Conservation (phyloP, 2,329 filamentous ascomycete species). For the Colletotrichum tropicale region DNA sequence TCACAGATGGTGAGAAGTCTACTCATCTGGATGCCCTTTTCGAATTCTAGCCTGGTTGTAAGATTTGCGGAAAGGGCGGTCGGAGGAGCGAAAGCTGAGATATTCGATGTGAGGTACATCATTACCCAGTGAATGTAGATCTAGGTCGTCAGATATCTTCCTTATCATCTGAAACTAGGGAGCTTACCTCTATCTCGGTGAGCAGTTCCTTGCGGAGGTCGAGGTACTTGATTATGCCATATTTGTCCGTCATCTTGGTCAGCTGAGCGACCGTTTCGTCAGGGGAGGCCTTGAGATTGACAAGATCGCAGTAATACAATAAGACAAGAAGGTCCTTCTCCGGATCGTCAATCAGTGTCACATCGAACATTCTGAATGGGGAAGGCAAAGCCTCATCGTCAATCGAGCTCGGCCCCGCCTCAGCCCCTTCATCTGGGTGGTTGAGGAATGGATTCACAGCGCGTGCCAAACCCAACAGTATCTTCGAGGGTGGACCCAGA, state of each 20-base stretch:
- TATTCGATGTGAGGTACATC: constrained; percentile 11
- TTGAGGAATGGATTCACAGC: constrained; percentile 20
- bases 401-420: neutral
- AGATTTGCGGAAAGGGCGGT: neutral
- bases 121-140: constrained; percentile 8
- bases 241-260: neutral
- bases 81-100: neutral
- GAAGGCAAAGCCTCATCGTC: neutral
- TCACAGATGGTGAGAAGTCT: constrained; percentile 20
- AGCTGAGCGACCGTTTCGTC: constrained; percentile 18
- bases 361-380: constrained; percentile 11
- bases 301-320: constrained; percentile 18
- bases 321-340: constrained; percentile 23
- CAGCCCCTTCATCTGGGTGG: neutral
- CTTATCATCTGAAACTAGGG: neutral
- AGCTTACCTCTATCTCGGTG: constrained; percentile 14
- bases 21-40: constrained; percentile 4
- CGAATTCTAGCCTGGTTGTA: neutral
- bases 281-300: neutral
- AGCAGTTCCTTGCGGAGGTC: constrained; percentile 20
- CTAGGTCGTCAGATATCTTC: neutral
- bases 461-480: constrained; percentile 3
- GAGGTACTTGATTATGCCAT: constrained; percentile 16
- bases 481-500: neutral
- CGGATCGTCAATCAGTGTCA: constrained; percentile 1